Base-by-base conservation (phyloP, 2,329 filamentous ascomycete species). In the Aureobasidium zeae region DNA sequence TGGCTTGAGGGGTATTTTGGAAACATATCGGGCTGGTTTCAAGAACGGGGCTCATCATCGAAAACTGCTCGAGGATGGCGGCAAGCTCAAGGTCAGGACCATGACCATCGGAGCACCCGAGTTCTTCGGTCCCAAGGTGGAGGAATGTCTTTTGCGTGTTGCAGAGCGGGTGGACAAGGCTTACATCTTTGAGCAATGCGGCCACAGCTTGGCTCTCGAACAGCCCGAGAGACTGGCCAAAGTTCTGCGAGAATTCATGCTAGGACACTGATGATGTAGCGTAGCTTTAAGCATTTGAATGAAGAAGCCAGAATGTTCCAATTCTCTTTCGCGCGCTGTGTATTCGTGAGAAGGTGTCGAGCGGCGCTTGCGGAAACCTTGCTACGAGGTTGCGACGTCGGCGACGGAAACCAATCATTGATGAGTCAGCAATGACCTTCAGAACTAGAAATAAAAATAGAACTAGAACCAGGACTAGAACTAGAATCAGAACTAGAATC, bases 101-200 rank as follows among this genome's bases (percentile, higher is more conserved):
- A 56, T 61, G 54, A 61, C 57, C 1, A 55, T 62, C 22, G 60
- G 58, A 4, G 59, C 59, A 9, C 58, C 60, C 2, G 58, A 62
- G 45, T 60, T 61, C 45, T 61, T 62, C 35, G 59, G 57, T 2
- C 53, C 53, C 5, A 51, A 52, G 12, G 60, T 63, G 3, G 53
- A 55, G 41, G 53, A 58, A 31, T 52, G 54, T 39, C 57, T 58
- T 30, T 35, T 51, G 17, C 55, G 54, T 48, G 56, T 59, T 29
- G 58, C 55, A 2, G 51, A 54, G 13, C 51, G 55, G 10, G 55
- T 61, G 7, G 47, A 54, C 17, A 53, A 53, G 39, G 55, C 51
- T 31, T 55, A 59, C 44, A 50, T 63, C 2, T 61, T 58, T 29
- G 56, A 60, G 34, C 54, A 61, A 49, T 62, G 60, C 45, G 58